phyloP scores from a whole-genome alignment of 139 green algal species.

The Desmodesmus armatus region DNA sequence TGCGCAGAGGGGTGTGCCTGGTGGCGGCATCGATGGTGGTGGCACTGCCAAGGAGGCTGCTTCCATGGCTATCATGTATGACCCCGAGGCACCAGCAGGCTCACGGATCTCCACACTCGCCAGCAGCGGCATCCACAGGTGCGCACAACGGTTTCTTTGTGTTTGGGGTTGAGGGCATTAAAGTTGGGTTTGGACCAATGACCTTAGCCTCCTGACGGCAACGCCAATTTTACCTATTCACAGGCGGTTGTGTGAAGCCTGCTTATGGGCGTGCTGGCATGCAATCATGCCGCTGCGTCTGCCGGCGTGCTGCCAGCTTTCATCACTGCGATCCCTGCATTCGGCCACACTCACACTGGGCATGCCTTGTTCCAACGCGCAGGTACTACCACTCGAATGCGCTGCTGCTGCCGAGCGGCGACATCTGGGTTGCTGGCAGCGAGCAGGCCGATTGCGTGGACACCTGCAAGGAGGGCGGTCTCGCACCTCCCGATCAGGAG shows the following conservation, averaged over 20 bases:
- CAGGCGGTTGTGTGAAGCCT: too few relatives aligned
- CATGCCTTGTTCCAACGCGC: too few relatives aligned
- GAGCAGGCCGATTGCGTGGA: conserved; percentile 45
- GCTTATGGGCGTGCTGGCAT: not conserved
- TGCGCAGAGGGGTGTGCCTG: conserved; percentile 34
- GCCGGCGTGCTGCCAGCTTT: too few relatives aligned
- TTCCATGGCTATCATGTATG: conserved; percentile 31
- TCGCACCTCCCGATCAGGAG: conserved; percentile 35
- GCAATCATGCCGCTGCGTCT: too few relatives aligned
- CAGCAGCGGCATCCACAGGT: conserved; percentile 37
- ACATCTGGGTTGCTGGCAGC: conserved; percentile 44
- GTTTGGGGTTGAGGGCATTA: too few relatives aligned
- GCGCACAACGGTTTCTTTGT: too few relatives aligned
- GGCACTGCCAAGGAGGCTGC: conserved; percentile 35
- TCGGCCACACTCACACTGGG: too few relatives aligned
- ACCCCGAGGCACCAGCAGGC: conserved; percentile 9
- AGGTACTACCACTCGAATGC: conserved; percentile 50
- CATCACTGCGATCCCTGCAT: too few relatives aligned
- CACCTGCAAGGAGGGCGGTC: conserved; percentile 28
- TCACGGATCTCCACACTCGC: conserved; percentile 31
- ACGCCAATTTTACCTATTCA: too few relatives aligned
- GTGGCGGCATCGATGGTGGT: conserved; percentile 35
- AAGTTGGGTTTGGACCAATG: too few relatives aligned
- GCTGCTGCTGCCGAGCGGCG: conserved; percentile 33
- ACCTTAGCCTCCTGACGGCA: too few relatives aligned